These are phyloP conservation scores for Lodderomyces jiufengensis DNA, from an alignment of 1,139 yeast species.

Conservation along the genomic window DNA sequence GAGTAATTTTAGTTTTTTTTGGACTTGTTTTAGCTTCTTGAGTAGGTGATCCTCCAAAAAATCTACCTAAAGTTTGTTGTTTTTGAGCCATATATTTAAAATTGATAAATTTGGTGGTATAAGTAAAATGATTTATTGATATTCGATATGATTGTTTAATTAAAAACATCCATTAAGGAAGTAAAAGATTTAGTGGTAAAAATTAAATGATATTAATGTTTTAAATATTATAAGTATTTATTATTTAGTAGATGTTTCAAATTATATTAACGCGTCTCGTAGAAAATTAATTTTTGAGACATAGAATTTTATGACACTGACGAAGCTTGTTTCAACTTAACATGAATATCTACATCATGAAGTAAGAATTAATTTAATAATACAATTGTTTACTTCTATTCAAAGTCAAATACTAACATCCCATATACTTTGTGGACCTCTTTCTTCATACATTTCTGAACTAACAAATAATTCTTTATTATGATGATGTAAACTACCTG, in stretches of 20 bases:
- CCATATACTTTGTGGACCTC: slow-evolving; percentile 73
- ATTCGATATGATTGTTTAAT: neutral
- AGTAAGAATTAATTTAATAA: too few relatives aligned
- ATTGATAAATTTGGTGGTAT: too few relatives aligned
- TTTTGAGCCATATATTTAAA: slow-evolving; percentile 26
- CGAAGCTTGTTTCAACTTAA: too few relatives aligned
- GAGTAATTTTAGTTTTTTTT: neutral
- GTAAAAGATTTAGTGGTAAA: too few relatives aligned
- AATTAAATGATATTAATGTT: too few relatives aligned
- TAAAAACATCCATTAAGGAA: neutral
- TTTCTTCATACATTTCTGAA: slow-evolving; percentile 69
- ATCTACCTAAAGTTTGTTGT: slow-evolving; percentile 36
- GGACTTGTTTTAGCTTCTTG: slow-evolving; percentile 1
- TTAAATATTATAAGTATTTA: too few relatives aligned
- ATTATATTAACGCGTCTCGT: slow-evolving; percentile 1
- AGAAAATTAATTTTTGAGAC: neutral
- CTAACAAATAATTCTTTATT: slow-evolving; percentile 67
- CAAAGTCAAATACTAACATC: slow-evolving; percentile 29
- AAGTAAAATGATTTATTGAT: neutral
- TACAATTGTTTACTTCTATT: neutral
- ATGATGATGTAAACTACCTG: slow-evolving; percentile 53
- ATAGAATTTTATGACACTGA: too few relatives aligned
- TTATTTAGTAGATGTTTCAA: neutral
- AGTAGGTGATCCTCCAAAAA: slow-evolving; percentile 24
- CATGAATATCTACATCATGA: too few relatives aligned